phyloP scores from a whole-genome alignment of 23 red algal genomes.

The Gracilaria caudata region DNA sequence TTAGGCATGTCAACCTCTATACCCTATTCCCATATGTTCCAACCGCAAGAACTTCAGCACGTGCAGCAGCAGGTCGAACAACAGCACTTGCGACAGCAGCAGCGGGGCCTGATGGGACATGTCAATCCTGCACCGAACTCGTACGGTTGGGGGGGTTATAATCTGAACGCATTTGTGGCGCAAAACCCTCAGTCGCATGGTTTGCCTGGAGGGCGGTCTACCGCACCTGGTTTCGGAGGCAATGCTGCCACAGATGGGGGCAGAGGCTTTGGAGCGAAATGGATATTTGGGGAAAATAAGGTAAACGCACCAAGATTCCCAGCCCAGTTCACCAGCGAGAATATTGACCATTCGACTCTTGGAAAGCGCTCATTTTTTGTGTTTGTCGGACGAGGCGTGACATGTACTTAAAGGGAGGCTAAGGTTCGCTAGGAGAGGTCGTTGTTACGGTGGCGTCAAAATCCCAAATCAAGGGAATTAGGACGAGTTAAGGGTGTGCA shows the following conservation, averaged over 20 bases:
- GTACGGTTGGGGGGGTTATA: neutral
- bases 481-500: neutral
- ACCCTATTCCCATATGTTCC: slow-evolving; percentile 1
- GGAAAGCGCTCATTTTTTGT: neutral
- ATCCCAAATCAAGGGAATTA: neutral
- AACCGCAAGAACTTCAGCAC: slow-evolving; percentile 20
- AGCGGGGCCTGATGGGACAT: slow-evolving; percentile 16
- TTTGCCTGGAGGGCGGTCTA: neutral
- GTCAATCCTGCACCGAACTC: neutral
- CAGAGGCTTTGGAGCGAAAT: neutral
- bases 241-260: neutral
- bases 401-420: neutral
- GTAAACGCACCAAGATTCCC: neutral
- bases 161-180: neutral
- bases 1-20: neutral
- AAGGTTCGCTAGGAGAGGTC: neutral
- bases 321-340: slow-evolving; percentile 7
- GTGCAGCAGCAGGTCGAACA: slow-evolving; percentile 16
- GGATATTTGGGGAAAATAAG: neutral
- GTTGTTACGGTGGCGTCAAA: neutral
- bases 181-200: neutral
- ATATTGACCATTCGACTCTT: slow-evolving; percentile 8
- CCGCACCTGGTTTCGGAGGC: neutral
- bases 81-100: slow-evolving; percentile 20
- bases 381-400: neutral